phyloP scores from a whole-genome alignment of 192 early-diverging fungal species.

The Backusella tuberculispora region DNA sequence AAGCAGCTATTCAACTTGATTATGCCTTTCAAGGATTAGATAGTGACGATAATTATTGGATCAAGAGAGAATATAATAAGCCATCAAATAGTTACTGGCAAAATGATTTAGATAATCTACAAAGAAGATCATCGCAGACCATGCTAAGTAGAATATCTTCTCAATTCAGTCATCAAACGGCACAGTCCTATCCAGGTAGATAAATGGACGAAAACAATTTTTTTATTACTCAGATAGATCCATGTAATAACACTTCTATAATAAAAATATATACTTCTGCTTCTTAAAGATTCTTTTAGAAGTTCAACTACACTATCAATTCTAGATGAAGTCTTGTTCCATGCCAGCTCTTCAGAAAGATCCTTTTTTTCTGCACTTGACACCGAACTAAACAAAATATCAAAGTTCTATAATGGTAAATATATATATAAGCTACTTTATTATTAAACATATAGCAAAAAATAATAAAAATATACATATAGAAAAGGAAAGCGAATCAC shows the following conservation, averaged over 20 bases:
- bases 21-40: conserved; percentile 19
- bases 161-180: neutral
- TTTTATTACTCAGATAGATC: neutral
- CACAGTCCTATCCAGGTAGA: neutral
- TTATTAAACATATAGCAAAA: neutral
- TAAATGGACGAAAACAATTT: neutral
- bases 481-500: conserved; percentile 54
- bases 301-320: conserved; percentile 17
- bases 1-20: conserved; percentile 27
- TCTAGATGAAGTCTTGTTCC: conserved; percentile 38
- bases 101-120: neutral
- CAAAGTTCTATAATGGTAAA: conserved; percentile 50
- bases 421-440: neutral
- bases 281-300: conserved; percentile 15
- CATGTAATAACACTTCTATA: neutral
- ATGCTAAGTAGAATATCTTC: neutral
- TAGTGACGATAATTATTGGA: conserved; percentile 4
- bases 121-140: neutral
- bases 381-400: conserved; percentile 47
- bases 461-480: neutral
- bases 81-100: neutral
- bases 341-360: conserved; percentile 39
- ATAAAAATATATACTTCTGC: neutral
- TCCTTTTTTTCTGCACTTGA: conserved; percentile 49
- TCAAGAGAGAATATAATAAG: neutral